Percentiles rank a stretch among this genome's conserved stretches.
Evolutionary conservation across 2,329 filamentous ascomycete species (phyloP).

Genomic region (Aspergillus bombycis): DNA sequence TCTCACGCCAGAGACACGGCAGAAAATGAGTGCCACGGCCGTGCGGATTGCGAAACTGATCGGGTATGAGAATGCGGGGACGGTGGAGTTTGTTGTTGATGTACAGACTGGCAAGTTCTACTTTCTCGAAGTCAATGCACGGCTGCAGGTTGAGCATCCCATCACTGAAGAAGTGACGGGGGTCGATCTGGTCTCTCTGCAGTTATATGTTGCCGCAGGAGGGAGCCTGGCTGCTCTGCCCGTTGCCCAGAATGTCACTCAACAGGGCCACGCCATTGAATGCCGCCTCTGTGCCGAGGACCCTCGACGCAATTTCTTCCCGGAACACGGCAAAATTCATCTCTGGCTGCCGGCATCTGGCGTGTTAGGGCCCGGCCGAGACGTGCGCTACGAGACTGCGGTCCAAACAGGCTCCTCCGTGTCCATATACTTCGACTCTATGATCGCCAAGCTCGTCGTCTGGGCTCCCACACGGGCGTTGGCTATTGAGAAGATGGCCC

Average conservation of each 20-base stretch:
- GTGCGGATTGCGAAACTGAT: too few species aligned
- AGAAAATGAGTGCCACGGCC: too few species aligned
- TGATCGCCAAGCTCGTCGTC: constrained; percentile 53
- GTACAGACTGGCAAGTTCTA: too few species aligned
- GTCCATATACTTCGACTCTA: constrained; percentile 52
- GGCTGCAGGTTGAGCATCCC: constrained; percentile 55
- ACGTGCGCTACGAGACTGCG: constrained; percentile 48
- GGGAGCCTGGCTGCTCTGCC: constrained; percentile 28
- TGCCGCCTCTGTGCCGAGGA: constrained; percentile 51
- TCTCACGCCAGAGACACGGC: too few species aligned
- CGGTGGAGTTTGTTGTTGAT: too few species aligned
- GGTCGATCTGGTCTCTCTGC: constrained; percentile 45
- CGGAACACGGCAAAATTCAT: constrained; percentile 39
- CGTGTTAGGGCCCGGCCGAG: constrained; percentile 15
- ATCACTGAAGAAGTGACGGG: constrained; percentile 47
- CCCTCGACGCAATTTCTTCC: constrained; percentile 42
- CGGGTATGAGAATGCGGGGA: too few species aligned
- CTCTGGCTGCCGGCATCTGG: constrained; percentile 34
- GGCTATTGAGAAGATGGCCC: constrained; percentile 41
- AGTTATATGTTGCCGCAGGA: constrained; percentile 42
- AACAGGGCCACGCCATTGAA: constrained; percentile 48
- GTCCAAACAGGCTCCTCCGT: constrained; percentile 41
- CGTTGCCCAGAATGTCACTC: constrained; percentile 19
- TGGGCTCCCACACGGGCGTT: constrained; percentile 43
- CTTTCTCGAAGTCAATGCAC: constrained; percentile 49